phyloP scores from a whole-genome alignment of 1,284 basidiomycete species.

The Singerocomus inundabilis region DNA sequence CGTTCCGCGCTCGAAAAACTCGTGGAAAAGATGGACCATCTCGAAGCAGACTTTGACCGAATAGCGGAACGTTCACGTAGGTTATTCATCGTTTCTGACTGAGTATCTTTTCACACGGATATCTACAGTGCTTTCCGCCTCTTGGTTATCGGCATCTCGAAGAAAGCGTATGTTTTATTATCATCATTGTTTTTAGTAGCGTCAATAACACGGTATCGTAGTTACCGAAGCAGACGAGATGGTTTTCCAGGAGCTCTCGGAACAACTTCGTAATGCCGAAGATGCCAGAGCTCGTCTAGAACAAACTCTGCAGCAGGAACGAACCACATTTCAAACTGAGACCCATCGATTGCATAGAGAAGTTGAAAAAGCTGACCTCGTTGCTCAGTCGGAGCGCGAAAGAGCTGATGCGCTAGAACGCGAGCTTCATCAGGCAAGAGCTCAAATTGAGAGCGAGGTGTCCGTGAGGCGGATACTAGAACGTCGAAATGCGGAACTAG shows the following conservation, averaged over 20 bases:
- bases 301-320: constrained; percentile 52
- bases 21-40: constrained; percentile 70
- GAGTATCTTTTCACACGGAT: constrained; percentile 7
- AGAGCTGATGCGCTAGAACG: constrained; percentile 54
- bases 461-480: constrained; percentile 61
- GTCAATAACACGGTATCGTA: constrained; percentile 29
- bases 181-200: neutral
- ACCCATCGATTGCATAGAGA: constrained; percentile 49
- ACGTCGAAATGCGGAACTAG: constrained; percentile 63
- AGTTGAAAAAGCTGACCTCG: constrained; percentile 40
- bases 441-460: constrained; percentile 61
- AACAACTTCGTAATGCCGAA: constrained; percentile 57
- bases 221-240: constrained; percentile 69
- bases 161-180: constrained; percentile 56
- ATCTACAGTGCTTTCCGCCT: constrained; percentile 61
- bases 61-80: constrained; percentile 77
- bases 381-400: constrained; percentile 45
- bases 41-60: constrained; percentile 75
- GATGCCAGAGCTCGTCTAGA: constrained; percentile 56
- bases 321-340: constrained; percentile 51
- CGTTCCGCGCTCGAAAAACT: constrained; percentile 62
- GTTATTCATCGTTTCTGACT: constrained; percentile 29
- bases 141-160: constrained; percentile 61
- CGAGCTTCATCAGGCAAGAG: constrained; percentile 61
- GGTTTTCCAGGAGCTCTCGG: constrained; percentile 64